Conservation (phyloP, 768 basidiomycete genomes). For the Kwoniella europaea region DNA sequence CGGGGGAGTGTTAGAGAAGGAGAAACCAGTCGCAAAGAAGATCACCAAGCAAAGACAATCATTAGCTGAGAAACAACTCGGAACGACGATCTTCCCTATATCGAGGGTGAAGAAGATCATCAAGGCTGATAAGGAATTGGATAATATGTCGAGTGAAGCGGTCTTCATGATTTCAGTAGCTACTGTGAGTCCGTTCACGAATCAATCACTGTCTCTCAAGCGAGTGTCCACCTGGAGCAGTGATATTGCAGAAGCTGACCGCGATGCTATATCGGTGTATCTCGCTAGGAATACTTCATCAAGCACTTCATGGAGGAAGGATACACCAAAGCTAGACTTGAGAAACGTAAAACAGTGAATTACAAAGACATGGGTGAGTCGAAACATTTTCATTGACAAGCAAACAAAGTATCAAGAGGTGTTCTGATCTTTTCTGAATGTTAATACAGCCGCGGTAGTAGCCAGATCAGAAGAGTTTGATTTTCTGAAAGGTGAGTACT, state of each 20-base stretch:
- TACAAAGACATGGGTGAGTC: conserved; percentile 76
- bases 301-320: conserved; percentile 73
- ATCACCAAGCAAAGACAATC: conserved; percentile 38
- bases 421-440: neutral
- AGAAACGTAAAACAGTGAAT: conserved; percentile 76
- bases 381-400: neutral
- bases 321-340: conserved; percentile 71
- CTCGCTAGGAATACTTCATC: conserved; percentile 76
- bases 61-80: conserved; percentile 60
- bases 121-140: conserved; percentile 76
- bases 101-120: conserved; percentile 80
- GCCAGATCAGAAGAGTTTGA: conserved; percentile 52
- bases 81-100: conserved; percentile 76
- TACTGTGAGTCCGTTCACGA: conserved; percentile 63
- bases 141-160: conserved; percentile 69
- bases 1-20: conserved; percentile 22
- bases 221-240: no score
- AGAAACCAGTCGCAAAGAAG: conserved; percentile 14
- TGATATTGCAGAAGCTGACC: neutral
- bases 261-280: neutral
- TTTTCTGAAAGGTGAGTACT: conserved; percentile 50
- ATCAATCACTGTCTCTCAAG: no score
- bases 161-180: conserved; percentile 78
- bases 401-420: neutral
- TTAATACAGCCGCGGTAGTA: conserved; percentile 42